Evolutionary conservation across 495 filamentous ascomycete genomes (phyloP), one percentile per base, ranked within the genome.

Genomic region (Xylaria flabelliformis): DNA sequence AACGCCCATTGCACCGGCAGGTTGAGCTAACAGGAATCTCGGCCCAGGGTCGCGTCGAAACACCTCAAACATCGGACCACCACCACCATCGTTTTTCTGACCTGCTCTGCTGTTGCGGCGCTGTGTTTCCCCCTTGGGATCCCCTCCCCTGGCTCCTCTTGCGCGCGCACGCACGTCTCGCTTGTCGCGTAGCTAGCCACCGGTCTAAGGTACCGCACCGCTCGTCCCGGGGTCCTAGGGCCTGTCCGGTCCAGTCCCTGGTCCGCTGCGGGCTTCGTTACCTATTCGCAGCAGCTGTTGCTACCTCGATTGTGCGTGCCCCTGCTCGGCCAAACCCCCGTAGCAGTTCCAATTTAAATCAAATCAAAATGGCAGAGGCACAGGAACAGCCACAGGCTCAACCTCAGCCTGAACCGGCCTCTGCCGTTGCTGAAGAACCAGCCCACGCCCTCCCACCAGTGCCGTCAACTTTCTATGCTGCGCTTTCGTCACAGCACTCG

Each of bases 41-140:
- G 77, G 77, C 77, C 77, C 77, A 79, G 76, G 76, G 77, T 79
- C 77, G 77, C 77, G 77, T 79, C 77, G 75, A 79, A 79, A 79
- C 76, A 79, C 77, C 76, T 79, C 77, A 77, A 79, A 78, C 76
- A 79, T 79, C 74, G 77, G 74, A 79, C 77, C 74, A 77, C 77
- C 73, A 67, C 72, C 74, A 75, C 72, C 55, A 73, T 73, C 76
- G 75, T 73, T 74, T 74, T 77, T 74, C 74, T 42, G 61, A 29
- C 36, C 61, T 44, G 61, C 61, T 76, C 75, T 74, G 76, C 74
- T 74, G 75, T 73, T 74, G 73, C 74, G 65, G 64, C 65, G 70
- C 63, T 73, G 71, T 64, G 71, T 61, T 64, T 41, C 71, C 71
- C 71, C 71, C 53, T 73, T 61, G 53, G 71, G 64, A 73, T 73